These are phyloP conservation scores for Cnidoscolus chayamansa DNA, from an alignment of 441 rosid species.

Conservation along the genomic window DNA sequence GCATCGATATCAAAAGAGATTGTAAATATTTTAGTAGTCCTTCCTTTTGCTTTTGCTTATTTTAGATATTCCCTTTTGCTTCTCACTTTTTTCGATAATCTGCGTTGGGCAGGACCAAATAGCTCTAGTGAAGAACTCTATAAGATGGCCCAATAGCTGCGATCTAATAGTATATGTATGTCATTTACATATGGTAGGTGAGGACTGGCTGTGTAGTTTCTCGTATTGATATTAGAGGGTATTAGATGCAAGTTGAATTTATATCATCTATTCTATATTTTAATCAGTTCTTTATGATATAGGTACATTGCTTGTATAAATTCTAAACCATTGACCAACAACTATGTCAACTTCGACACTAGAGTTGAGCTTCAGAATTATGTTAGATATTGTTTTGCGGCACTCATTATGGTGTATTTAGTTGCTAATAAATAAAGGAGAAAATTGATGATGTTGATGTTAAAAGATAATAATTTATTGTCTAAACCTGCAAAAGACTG, in stretches of 20 bases:
- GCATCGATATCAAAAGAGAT: too few relatives aligned
- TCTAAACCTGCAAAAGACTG: slow-evolving; percentile 1
- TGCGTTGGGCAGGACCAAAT: too few relatives aligned
- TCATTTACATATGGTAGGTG: neutral
- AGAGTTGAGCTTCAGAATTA: slow-evolving; percentile 24
- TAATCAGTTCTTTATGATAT: neutral
- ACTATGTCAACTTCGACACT: slow-evolving; percentile 22
- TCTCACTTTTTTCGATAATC: too few relatives aligned
- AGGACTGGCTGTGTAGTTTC: neutral
- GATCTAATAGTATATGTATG: too few relatives aligned
- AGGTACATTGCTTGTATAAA: slow-evolving; percentile 2
- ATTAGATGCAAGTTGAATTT: neutral
- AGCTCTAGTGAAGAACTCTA: too few relatives aligned
- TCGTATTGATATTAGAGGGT: neutral
- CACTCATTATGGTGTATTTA: slow-evolving; percentile 14
- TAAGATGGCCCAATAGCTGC: too few relatives aligned
- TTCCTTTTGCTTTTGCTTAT: too few relatives aligned
- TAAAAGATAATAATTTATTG: neutral
- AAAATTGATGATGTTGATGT: slow-evolving; percentile 9
- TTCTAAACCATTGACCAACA: slow-evolving; percentile 18
- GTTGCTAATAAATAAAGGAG: neutral
- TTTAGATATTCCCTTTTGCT: too few relatives aligned
- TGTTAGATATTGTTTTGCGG: slow-evolving; percentile 35
- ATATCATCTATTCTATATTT: neutral
- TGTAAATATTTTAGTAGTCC: too few relatives aligned